phyloP scores from a whole-genome alignment of 495 filamentous ascomycete species.

The Thermothielavioides terrestris region DNA sequence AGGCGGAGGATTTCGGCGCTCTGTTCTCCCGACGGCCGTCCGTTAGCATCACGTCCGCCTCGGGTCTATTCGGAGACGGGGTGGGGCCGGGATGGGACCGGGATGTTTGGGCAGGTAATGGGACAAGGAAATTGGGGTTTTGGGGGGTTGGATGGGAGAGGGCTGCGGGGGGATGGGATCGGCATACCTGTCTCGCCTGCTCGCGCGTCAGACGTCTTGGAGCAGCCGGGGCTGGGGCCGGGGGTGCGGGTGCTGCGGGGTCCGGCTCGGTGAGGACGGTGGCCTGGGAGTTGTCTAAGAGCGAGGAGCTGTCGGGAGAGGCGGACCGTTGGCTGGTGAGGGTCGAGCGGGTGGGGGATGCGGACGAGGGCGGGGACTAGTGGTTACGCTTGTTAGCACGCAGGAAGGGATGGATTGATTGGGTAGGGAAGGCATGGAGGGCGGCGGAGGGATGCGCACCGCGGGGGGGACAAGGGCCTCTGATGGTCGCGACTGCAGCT shows the following conservation, averaged over 20 bases:
- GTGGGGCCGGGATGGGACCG: background rate
- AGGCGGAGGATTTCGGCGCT: conserved; percentile 44
- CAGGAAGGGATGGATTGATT: background rate
- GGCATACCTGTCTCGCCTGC: conserved; percentile 34
- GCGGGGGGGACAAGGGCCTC: too few relatives aligned
- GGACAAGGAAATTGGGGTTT: background rate
- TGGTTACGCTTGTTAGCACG: background rate
- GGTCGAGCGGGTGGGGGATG: background rate
- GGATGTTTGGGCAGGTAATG: background rate
- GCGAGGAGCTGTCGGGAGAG: conserved; percentile 24
- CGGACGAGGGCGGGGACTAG: background rate
- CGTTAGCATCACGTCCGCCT: too few relatives aligned
- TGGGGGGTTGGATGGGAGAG: too few relatives aligned
- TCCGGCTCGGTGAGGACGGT: conserved; percentile 36
- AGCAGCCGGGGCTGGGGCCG: background rate
- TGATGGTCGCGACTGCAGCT: too few relatives aligned
- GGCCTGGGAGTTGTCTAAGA: conserved; percentile 33
- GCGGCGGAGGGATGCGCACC: too few relatives aligned
- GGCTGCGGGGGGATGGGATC: background rate
- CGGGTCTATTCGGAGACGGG: background rate
- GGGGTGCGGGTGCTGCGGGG: conserved; percentile 7
- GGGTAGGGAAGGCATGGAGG: too few relatives aligned
- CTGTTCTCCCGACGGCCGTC: too few relatives aligned
- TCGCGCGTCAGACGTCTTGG: conserved; percentile 28
- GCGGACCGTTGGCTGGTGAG: conserved; percentile 8